These are phyloP conservation scores for Trapa incisa DNA, from an alignment of 345 rosid genomes.

Conservation along the genomic window DNA sequence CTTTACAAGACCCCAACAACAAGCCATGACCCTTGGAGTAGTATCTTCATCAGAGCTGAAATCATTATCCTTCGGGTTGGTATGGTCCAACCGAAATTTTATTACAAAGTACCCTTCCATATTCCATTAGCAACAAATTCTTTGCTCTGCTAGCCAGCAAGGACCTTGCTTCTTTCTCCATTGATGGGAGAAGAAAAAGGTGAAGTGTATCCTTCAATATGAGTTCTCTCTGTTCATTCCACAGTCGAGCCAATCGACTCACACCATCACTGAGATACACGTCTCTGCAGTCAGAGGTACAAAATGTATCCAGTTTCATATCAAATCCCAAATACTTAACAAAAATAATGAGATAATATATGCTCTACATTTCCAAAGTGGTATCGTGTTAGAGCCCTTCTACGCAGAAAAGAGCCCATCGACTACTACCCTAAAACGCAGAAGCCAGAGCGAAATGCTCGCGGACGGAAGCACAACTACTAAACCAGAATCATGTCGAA, in stretches of 20 bases:
- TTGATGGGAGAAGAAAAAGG: slow-evolving; percentile 68
- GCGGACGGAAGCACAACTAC: not conserved
- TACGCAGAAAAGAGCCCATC: not conserved
- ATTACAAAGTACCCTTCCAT: slow-evolving; percentile 76
- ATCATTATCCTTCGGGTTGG: slow-evolving; percentile 71
- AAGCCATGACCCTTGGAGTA: slow-evolving; percentile 95
- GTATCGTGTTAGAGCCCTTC: not conserved
- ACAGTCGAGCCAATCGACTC: slow-evolving; percentile 84
- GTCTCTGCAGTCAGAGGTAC: slow-evolving; percentile 33
- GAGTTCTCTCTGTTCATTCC: slow-evolving; percentile 92
- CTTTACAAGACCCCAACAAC: slow-evolving; percentile 99
- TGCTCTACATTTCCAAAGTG: not conserved
- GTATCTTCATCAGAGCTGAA: slow-evolving; percentile 74
- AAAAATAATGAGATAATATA: not conserved
- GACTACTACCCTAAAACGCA: not conserved
- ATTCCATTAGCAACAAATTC: slow-evolving; percentile 62
- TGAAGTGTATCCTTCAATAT: slow-evolving; percentile 70
- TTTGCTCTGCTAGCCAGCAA: slow-evolving; percentile 72
- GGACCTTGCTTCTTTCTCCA: slow-evolving; percentile 97
- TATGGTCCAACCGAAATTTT: slow-evolving; percentile 88
- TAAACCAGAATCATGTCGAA: not conserved
- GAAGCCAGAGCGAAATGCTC: not conserved
- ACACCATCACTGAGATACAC: slow-evolving; percentile 76
- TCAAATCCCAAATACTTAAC: not conserved
- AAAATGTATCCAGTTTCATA: not conserved